phyloP scores from a whole-genome alignment of 257 asterid species.

The Cordia subcordata region DNA sequence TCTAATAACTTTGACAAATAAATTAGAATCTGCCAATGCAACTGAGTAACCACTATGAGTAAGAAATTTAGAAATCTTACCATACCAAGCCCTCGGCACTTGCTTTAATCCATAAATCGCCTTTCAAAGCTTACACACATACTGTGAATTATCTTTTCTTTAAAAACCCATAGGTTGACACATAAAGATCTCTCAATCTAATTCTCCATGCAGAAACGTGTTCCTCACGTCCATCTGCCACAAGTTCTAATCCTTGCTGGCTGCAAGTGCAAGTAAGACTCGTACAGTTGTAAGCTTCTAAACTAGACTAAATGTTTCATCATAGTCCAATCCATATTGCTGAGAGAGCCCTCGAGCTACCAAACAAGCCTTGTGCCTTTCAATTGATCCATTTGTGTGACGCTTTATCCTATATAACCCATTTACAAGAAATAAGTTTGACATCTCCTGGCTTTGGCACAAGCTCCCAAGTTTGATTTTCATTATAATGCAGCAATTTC shows the following conservation, averaged over 20 bases:
- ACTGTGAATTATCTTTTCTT: background rate
- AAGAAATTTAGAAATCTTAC: background rate
- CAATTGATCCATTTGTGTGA: background rate
- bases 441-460: background rate
- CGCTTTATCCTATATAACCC: constrained; percentile 4
- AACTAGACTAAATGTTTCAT: constrained; percentile 13
- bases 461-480: constrained; percentile 8
- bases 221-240: constrained; percentile 9
- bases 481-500: no score
- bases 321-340: constrained; percentile 6
- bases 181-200: background rate
- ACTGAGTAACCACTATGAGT: background rate
- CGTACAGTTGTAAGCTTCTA: constrained; percentile 11
- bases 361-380: no score
- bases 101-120: constrained; percentile 6
- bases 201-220: background rate
- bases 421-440: constrained; percentile 2
- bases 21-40: background rate
- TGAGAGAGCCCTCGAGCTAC: background rate
- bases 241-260: background rate
- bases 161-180: background rate
- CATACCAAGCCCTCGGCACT: constrained; percentile 13
- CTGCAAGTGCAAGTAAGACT: constrained; percentile 15
- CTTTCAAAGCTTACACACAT: constrained; percentile 11
- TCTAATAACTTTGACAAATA: no score